phyloP scores from a whole-genome alignment of 148 eudicot species.

The Rhododendron griersonianum region DNA sequence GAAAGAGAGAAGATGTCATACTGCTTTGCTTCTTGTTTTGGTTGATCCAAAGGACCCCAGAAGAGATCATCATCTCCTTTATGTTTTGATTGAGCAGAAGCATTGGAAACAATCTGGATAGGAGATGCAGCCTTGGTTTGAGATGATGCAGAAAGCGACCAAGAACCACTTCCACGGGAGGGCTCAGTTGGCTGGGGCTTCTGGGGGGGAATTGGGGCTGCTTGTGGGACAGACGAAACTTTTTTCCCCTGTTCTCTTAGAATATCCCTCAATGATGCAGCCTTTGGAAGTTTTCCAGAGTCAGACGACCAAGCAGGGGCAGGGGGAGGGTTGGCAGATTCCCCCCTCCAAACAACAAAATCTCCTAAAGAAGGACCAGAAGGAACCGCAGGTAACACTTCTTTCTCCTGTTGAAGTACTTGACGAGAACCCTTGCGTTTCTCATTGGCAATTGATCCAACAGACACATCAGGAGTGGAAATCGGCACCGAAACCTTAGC shows the following conservation, averaged over 20 bases:
- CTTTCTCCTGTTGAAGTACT: constrained; percentile 50
- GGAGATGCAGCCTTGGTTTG: constrained; percentile 64
- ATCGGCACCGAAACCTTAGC: constrained; percentile 40
- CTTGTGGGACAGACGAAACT: constrained; percentile 31
- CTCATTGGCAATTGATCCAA: constrained; percentile 54
- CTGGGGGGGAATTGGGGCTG: constrained; percentile 39
- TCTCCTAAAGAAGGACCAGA: constrained; percentile 92
- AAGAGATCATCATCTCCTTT: constrained; percentile 89
- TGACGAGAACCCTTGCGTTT: constrained; percentile 58
- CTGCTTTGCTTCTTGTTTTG: constrained; percentile 71
- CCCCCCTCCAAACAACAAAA: constrained; percentile 90
- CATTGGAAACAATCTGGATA: constrained; percentile 34
- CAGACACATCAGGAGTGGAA: constrained; percentile 34
- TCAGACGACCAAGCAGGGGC: constrained; percentile 91
- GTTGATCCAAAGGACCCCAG: constrained; percentile 90
- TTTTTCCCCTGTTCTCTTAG: constrained; percentile 66
- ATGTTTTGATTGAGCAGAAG: constrained; percentile 47
- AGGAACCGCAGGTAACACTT: constrained; percentile 67
- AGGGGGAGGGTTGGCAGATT: constrained; percentile 55
- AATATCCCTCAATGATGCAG: constrained; percentile 81
- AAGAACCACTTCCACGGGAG: constrained; percentile 35
- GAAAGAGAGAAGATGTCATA: constrained; percentile 29
- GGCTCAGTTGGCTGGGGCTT: constrained; percentile 45
- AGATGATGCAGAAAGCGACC: constrained; percentile 45
- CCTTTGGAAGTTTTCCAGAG: constrained; percentile 54